A percentile compares a stretch with the other conserved stretches of the same genome.
phyloP scores from a whole-genome alignment of 73 alveolate genomes.

The Blepharisma stoltei region DNA sequence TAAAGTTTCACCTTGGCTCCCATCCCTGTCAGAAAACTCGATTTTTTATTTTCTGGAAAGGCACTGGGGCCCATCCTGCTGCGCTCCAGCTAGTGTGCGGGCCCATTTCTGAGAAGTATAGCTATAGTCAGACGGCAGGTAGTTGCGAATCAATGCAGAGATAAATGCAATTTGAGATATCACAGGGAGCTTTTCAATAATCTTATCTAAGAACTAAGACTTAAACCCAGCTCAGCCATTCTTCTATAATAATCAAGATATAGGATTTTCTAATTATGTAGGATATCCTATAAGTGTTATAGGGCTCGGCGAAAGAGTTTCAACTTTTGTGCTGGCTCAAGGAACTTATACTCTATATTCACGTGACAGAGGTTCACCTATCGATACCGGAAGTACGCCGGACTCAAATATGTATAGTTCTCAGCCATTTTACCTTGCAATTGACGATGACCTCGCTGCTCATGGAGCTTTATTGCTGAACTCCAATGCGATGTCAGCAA shows the following conservation, averaged over 20 bases:
- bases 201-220: too few species aligned
- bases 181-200: too few species aligned
- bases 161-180: too few species aligned
- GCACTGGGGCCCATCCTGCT: too few species aligned
- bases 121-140: too few species aligned
- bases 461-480: background rate
- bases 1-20: too few species aligned
- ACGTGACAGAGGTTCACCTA: background rate
- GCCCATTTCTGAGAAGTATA: too few species aligned
- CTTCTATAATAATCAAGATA: constrained; percentile 19
- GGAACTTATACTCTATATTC: constrained; percentile 7
- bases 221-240: background rate
- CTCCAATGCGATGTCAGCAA: constrained; percentile 33
- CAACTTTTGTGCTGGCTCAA: background rate
- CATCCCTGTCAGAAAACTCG: too few species aligned
- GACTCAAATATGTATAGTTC: constrained; percentile 6
- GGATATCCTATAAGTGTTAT: background rate
- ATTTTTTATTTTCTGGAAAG: too few species aligned
- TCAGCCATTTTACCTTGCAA: constrained; percentile 18
- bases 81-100: too few species aligned
- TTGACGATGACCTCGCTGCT: background rate
- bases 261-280: background rate
- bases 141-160: too few species aligned
- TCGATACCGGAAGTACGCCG: background rate
- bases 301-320: constrained; percentile 12